Evolutionary conservation across 495 filamentous ascomycete genomes (phyloP), one percentile per base, ranked within the genome.

Genomic region (Lasiosphaeria ovina): DNA sequence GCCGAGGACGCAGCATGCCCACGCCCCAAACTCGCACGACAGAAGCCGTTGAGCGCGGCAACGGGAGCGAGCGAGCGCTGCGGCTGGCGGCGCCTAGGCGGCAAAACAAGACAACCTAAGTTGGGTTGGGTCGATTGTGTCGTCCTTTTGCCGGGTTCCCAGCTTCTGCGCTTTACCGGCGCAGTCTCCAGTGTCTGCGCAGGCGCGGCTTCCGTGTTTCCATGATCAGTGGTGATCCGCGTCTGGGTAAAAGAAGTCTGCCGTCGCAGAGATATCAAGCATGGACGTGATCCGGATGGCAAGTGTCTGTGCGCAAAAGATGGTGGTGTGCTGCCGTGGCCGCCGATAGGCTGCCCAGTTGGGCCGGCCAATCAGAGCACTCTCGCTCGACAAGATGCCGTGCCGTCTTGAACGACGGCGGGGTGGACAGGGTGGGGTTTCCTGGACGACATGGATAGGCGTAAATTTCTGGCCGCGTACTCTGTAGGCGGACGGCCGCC

Each of bases 231-330:
- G 24, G 24, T 24, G 60, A 62, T 66, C 59, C 59, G 40, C 57
- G 42, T 59, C 47, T 58, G 62, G 58, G 51, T 57, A 56, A 55
- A 66, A 36, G 35, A 57, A 50, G 35, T 42, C 10, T 61, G 48
- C 58, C 53, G 63, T 58, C 55, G 55, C 60, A 53, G 59, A 61
- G 52, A 58, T 56, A 57, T 58, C 64, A 58, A 63, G 45, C 51
- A 51, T 35, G 55, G 61, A 47, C 61, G n/a, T 51, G 63, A 60
- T 64, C 59, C 59, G 57, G 65, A 57, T 62, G 58, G 60, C 42
- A 48, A 57, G 50, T 35, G 63, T 68, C 66, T 65, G 66, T 68
- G 66, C 66, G 62, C 53, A 32, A 9, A 42, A 49, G 10, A 32
- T 62, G 54, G 58, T 68, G 66, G 66, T 68, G 66, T 52, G 31